Evolutionary conservation across 768 basidiomycete genomes (phyloP), one percentile per base, ranked within the genome.

Genomic region (Collybia sordida): DNA sequence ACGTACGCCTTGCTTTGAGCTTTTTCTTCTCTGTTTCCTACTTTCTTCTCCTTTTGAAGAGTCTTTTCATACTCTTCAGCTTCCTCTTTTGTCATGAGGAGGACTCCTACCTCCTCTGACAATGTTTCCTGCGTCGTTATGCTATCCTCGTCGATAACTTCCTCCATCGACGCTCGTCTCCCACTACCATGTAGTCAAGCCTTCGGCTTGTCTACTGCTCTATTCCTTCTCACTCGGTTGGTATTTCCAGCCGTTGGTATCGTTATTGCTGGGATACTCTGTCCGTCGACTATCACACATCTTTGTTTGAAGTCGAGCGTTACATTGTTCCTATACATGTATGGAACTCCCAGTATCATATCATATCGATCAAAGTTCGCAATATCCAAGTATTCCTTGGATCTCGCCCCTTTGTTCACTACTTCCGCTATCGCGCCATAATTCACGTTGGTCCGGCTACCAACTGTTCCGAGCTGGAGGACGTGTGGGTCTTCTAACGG

Each of bases 291-390:
- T 1, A 18, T 2, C 15, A 69, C 44, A 3, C 39, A n/a, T 12
- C 59, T 49, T 0, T 31, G 42, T 1, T 45, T 49, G 28, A 71
- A 66, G 45, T 69, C 62, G 2, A 71, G 47, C 0, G 53, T 12
- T 0, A 65, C 63, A 5, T 50, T 46, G 39, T 67, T 53, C 17
- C 49, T 42, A 0, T 44, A 42, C 57, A 72, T 65, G 39, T 69
- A 74, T 2, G 66, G 66, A 3, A 61, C 68, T 0, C 73, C 69
- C 0, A 75, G 55, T 0, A 75, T 63, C 42, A 63, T 49, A 25
- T 73, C 66, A 47, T 72, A 74, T 3, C 50, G 51, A 42, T 72
- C 67, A 9, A 73, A 56, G 34, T 74, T 74, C 0, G 57, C 61
- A 3, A 74, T 50, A 45, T 73, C 65, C 1, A 72, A 51, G 28